phyloP scores from a whole-genome alignment of 179 eudicot genomes.

The Carnegiea gigantea region DNA sequence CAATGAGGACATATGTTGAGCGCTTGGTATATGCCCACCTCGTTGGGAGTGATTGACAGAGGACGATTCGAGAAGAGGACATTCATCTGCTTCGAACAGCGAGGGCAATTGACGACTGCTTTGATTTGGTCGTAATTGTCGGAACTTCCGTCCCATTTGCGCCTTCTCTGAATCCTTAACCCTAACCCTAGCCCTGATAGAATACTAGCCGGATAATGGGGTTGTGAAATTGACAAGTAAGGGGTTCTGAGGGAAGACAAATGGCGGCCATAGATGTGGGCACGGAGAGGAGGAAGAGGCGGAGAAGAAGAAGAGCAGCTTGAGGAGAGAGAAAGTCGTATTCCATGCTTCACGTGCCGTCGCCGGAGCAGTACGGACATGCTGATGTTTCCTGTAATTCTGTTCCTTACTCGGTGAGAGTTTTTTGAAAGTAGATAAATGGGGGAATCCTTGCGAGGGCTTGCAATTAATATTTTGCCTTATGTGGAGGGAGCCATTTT shows the following conservation, averaged over 20 bases:
- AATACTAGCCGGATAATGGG: neutral
- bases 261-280: slow-evolving; percentile 10
- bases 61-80: slow-evolving; percentile 73
- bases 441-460: neutral
- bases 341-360: slow-evolving; percentile 3
- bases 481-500: neutral
- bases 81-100: slow-evolving; percentile 77
- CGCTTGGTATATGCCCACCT: slow-evolving; percentile 53
- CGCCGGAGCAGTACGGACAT: slow-evolving; percentile 39
- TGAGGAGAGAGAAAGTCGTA: slow-evolving; percentile 5
- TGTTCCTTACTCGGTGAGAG: neutral
- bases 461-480: neutral
- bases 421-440: neutral
- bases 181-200: slow-evolving; percentile 28
- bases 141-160: slow-evolving; percentile 65
- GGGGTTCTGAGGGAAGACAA: slow-evolving; percentile 18
- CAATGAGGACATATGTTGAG: slow-evolving; percentile 72
- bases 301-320: neutral
- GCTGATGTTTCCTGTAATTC: neutral
- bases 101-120: slow-evolving; percentile 82
- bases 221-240: neutral
- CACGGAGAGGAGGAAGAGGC: neutral
- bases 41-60: slow-evolving; percentile 39
- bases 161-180: slow-evolving; percentile 40
- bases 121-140: slow-evolving; percentile 51